Conservation (phyloP, 495 filamentous ascomycete genomes). For the Geopyxis carbonaria region DNA sequence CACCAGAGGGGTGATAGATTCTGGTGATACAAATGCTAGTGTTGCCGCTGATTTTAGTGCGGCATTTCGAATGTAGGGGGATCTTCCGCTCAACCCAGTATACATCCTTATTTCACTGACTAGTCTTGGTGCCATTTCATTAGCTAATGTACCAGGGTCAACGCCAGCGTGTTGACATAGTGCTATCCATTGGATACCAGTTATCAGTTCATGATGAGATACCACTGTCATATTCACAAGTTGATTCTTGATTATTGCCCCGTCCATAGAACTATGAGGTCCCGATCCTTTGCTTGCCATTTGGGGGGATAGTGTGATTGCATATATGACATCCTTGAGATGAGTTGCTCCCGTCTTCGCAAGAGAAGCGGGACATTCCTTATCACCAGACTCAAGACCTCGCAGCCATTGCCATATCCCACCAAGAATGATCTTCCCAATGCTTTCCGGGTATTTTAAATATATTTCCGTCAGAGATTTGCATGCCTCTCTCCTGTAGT, state of each 20-base stretch:
- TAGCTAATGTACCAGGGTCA: constrained; percentile 65
- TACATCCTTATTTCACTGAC: constrained; percentile 22
- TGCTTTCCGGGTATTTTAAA: constrained; percentile 32
- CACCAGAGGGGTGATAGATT: constrained; percentile 56
- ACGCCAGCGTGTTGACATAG: constrained; percentile 57
- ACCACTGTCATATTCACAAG: constrained; percentile 61
- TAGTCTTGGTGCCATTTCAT: constrained; percentile 28
- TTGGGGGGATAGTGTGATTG: constrained; percentile 44
- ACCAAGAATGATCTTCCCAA: constrained; percentile 43
- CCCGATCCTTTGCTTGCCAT: constrained; percentile 24
- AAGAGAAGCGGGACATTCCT: constrained; percentile 53
- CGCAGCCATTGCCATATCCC: constrained; percentile 75
- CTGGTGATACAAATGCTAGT: constrained; percentile 82
- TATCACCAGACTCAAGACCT: constrained; percentile 45
- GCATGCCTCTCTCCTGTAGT: constrained; percentile 41
- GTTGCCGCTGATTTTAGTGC: constrained; percentile 71
- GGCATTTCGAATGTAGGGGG: constrained; percentile 40
- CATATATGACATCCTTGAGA: constrained; percentile 46
- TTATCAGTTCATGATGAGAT: constrained; percentile 59
- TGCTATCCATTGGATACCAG: constrained; percentile 70
- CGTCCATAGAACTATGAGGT: constrained; percentile 25
- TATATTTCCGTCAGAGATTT: constrained; percentile 43
- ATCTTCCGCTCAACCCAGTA: constrained; percentile 18
- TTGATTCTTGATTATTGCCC: constrained; percentile 38
- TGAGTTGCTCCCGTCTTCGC: constrained; percentile 43